Conservation (phyloP, 495 filamentous ascomycete species). For the Penicillium cinerascens region DNA sequence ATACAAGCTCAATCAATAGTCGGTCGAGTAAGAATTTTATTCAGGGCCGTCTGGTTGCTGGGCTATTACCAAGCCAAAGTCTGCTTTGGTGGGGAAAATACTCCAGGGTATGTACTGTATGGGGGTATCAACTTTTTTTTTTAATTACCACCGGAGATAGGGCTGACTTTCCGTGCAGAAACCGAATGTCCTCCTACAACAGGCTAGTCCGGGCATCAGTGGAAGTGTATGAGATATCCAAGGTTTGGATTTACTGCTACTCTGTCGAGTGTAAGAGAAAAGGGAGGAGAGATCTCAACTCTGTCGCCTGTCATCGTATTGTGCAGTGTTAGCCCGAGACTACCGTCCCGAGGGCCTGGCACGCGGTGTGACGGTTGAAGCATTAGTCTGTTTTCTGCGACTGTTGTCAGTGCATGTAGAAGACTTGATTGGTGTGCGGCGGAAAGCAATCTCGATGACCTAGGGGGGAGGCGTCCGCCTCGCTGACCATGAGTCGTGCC, state of each 20-base stretch:
- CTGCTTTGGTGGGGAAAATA: too few species aligned
- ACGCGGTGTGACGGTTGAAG: constrained; percentile 20
- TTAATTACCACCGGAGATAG: not conserved
- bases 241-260: too few species aligned
- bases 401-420: constrained; percentile 9
- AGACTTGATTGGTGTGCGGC: constrained; percentile 12
- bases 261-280: not conserved
- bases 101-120: too few species aligned
- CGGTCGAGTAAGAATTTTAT: too few species aligned
- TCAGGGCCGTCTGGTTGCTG: too few species aligned
- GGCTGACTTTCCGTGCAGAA: not conserved
- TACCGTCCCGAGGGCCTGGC: constrained; percentile 16
- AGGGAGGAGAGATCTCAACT: not conserved
- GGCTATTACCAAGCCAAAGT: too few species aligned
- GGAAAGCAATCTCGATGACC: not conserved
- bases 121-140: too few species aligned
- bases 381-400: constrained; percentile 14
- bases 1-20: not conserved
- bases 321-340: constrained; percentile 7
- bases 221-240: too few species aligned
- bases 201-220: not conserved
- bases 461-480: not conserved
- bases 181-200: not conserved
- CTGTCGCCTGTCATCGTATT: not conserved
- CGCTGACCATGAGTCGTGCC: too few species aligned